Percentiles rank a stretch among this genome's conserved stretches.
phyloP scores from a whole-genome alignment of 2,329 filamentous ascomycete genomes.

The Exophiala mesophila region DNA sequence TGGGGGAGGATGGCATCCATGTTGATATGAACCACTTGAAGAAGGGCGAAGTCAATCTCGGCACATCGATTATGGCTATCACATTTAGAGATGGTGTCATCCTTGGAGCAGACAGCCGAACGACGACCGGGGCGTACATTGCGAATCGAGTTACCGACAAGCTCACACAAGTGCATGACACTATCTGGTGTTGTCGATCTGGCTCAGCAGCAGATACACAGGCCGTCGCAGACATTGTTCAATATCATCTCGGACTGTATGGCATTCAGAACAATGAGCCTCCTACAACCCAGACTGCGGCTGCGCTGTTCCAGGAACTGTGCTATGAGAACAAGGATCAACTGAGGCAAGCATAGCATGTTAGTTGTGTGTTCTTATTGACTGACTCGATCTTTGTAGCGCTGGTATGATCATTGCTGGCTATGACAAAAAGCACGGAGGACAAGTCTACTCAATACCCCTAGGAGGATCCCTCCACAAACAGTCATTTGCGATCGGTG shows the following conservation, averaged over 20 bases:
- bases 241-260: constrained; percentile 92
- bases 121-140: constrained; percentile 96
- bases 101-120: constrained; percentile 91
- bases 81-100: constrained; percentile 99
- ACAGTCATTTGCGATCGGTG: constrained; percentile 90
- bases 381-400: constrained; percentile 45
- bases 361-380: not conserved
- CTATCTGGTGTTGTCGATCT: constrained; percentile 98
- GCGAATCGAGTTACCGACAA: constrained; percentile 99
- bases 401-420: constrained; percentile 98
- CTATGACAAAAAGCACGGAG: constrained; percentile 90
- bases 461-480: constrained; percentile 96
- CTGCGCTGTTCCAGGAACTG: constrained; percentile 93
- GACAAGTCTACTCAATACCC: constrained; percentile 96
- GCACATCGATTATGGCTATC: constrained; percentile 99
- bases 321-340: constrained; percentile 97
- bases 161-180: constrained; percentile 96
- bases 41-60: constrained; percentile 97
- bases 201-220: constrained; percentile 97
- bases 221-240: constrained; percentile 94
- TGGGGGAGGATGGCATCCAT: constrained; percentile 82
- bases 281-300: constrained; percentile 91
- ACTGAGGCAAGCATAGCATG: constrained; percentile 60
- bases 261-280: constrained; percentile 82
- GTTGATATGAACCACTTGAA: constrained; percentile 98